Evolutionary conservation across 768 basidiomycete species (phyloP).

Genomic region (Scleroderma citrinum): DNA sequence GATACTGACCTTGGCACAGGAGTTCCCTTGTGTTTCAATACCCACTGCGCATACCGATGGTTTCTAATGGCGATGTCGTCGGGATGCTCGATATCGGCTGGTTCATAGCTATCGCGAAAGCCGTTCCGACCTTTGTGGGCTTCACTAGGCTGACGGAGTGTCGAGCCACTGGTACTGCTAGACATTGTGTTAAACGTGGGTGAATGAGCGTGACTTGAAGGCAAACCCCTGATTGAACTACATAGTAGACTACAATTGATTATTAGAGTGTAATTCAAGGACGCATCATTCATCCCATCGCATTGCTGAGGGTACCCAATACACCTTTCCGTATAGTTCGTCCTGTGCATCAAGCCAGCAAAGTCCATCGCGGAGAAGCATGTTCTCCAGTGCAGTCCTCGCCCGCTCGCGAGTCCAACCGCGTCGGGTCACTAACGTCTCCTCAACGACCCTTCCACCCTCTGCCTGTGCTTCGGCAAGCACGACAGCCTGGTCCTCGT

Average conservation of each 20-base stretch:
- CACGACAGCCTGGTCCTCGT: conserved; percentile 82
- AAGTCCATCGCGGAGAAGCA: conserved; percentile 84
- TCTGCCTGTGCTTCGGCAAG: conserved; percentile 65
- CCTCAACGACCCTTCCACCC: conserved; percentile 66
- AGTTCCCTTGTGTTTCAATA: conserved; percentile 35
- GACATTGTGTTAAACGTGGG: not conserved
- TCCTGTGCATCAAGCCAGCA: conserved; percentile 96
- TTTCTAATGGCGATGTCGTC: conserved; percentile 24
- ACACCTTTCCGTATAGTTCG: conserved; percentile 53
- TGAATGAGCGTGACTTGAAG: not conserved
- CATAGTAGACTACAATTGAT: too few relatives aligned
- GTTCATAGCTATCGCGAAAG: conserved; percentile 14
- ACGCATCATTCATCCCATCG: conserved; percentile 61
- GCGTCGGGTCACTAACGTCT: conserved; percentile 48
- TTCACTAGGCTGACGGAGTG: conserved; percentile 10
- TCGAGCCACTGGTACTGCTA: not conserved
- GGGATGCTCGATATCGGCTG: conserved; percentile 12
- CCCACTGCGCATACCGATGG: conserved; percentile 33
- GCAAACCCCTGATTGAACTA: not conserved
- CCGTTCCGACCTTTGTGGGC: conserved; percentile 13
- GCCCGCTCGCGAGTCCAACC: conserved; percentile 82
- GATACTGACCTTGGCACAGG: conserved; percentile 36
- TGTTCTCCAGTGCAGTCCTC: conserved; percentile 75
- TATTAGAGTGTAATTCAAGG: not conserved
- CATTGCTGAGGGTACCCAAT: conserved; percentile 89